Percentiles rank a stretch among this genome's conserved stretches.
Conservation (phyloP, 2,329 filamentous ascomycete genomes). For the Curvularia verruculosa region DNA sequence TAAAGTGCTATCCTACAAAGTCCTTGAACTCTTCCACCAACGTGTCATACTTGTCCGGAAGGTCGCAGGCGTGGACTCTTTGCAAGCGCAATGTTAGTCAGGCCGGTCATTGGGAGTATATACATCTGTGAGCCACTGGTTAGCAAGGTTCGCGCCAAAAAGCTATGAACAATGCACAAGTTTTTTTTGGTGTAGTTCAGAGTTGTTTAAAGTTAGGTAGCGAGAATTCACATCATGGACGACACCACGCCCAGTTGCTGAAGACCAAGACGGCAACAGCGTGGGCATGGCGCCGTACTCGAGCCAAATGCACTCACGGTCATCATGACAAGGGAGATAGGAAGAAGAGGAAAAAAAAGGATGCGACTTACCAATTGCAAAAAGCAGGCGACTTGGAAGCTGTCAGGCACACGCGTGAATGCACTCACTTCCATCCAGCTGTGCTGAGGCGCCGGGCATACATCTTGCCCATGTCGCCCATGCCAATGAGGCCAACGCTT, state of each 20-base stretch:
- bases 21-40: slow-evolving; percentile 81
- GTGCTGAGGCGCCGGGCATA: slow-evolving; percentile 86
- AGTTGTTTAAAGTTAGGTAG: slow-evolving; percentile 90
- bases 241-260: slow-evolving; percentile 62
- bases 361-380: slow-evolving; percentile 36
- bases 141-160: slow-evolving; percentile 34
- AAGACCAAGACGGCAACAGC: slow-evolving; percentile 77
- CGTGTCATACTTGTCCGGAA: slow-evolving; percentile 82
- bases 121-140: slow-evolving; percentile 42
- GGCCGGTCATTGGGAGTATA: slow-evolving; percentile 4
- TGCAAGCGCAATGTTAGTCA: slow-evolving; percentile 33
- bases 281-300: slow-evolving; percentile 77
- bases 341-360: slow-evolving; percentile 16
- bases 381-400: slow-evolving; percentile 11
- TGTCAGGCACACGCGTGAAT: slow-evolving; percentile 27
- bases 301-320: slow-evolving; percentile 99
- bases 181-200: slow-evolving; percentile 65
- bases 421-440: slow-evolving; percentile 92
- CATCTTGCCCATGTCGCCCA: slow-evolving; percentile 99
- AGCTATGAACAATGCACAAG: slow-evolving; percentile 28
- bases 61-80: slow-evolving; percentile 95
- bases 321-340: slow-evolving; percentile 71
- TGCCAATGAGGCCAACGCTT: slow-evolving; percentile 91
- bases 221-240: slow-evolving; percentile 99
- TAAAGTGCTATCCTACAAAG: slow-evolving; percentile 71